Percentiles rank a stretch among this genome's conserved stretches.
These are phyloP conservation scores for Neonectria sp. DNA, from an alignment of 2,329 filamentous ascomycete species.

Conservation along the genomic window DNA sequence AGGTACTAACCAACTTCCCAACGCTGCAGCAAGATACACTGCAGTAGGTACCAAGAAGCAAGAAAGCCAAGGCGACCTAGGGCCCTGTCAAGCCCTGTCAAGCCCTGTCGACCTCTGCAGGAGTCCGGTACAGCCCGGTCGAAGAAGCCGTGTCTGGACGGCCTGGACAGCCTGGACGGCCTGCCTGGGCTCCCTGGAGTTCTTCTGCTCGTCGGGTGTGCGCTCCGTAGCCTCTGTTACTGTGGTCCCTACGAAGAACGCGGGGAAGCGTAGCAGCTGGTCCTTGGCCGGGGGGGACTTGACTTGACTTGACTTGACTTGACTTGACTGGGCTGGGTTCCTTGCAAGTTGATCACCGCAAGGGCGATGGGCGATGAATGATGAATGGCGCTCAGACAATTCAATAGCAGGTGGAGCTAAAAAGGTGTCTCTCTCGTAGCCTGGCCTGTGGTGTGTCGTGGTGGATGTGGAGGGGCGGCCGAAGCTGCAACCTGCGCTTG, in stretches of 20 bases:
- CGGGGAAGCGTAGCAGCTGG: slow-evolving; percentile 32
- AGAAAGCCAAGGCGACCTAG: slow-evolving; percentile 4
- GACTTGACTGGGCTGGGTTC: neutral
- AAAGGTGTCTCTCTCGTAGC: neutral
- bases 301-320: neutral
- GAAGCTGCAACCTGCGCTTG: slow-evolving; percentile 47
- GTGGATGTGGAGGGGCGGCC: slow-evolving; percentile 39
- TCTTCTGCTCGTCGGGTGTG: slow-evolving; percentile 17
- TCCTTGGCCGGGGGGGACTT: slow-evolving; percentile 14
- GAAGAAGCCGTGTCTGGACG: slow-evolving; percentile 33
- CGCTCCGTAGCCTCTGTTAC: slow-evolving; percentile 37
- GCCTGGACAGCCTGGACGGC: neutral
- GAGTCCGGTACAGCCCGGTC: slow-evolving; percentile 29
- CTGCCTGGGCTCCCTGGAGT: neutral
- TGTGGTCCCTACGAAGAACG: slow-evolving; percentile 29
- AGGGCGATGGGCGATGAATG: neutral
- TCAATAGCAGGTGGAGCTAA: neutral
- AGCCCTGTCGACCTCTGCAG: slow-evolving; percentile 32
- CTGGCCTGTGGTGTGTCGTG: slow-evolving; percentile 18
- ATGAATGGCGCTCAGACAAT: slow-evolving; percentile 1
- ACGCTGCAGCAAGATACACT: neutral
- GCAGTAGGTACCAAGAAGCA: slow-evolving; percentile 15
- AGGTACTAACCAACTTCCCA: neutral
- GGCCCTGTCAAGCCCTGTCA: slow-evolving; percentile 28
- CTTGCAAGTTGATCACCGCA: slow-evolving; percentile 13